phyloP scores from a whole-genome alignment of 192 early-diverging fungal genomes.

The Umbelopsis vinacea region DNA sequence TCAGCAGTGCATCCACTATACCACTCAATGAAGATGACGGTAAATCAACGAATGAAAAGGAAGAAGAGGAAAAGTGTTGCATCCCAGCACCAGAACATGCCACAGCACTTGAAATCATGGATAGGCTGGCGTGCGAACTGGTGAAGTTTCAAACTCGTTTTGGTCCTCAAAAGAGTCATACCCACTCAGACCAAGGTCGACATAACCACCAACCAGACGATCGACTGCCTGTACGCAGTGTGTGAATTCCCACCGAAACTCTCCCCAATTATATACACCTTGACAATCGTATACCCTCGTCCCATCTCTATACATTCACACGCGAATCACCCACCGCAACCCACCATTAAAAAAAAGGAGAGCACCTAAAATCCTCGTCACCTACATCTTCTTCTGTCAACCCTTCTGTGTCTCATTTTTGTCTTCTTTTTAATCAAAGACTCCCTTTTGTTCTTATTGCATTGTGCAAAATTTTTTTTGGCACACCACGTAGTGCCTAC shows the following conservation, averaged over 20 bases:
- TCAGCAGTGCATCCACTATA: conserved; percentile 38
- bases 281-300: not conserved
- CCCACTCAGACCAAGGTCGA: not conserved
- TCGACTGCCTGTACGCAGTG: not conserved
- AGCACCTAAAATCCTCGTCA: too few species aligned
- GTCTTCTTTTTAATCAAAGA: too few species aligned
- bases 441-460: too few species aligned
- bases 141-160: conserved; percentile 56
- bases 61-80: conserved; percentile 11
- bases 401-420: too few species aligned
- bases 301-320: not conserved
- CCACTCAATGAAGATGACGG: conserved; percentile 33
- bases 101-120: conserved; percentile 51
- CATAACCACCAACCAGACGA: not conserved
- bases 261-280: not conserved
- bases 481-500: too few species aligned
- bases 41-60: not conserved
- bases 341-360: too few species aligned
- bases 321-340: too few species aligned
- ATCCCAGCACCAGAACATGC: conserved; percentile 19
- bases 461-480: too few species aligned
- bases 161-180: conserved; percentile 27
- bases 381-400: too few species aligned
- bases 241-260: not conserved
- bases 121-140: conserved; percentile 53